A percentile compares a stretch with the other conserved stretches of the same genome.
These are phyloP conservation scores for Suhomyces chickasaworum DNA, from an alignment of 1,139 yeast species.

Conservation along the genomic window DNA sequence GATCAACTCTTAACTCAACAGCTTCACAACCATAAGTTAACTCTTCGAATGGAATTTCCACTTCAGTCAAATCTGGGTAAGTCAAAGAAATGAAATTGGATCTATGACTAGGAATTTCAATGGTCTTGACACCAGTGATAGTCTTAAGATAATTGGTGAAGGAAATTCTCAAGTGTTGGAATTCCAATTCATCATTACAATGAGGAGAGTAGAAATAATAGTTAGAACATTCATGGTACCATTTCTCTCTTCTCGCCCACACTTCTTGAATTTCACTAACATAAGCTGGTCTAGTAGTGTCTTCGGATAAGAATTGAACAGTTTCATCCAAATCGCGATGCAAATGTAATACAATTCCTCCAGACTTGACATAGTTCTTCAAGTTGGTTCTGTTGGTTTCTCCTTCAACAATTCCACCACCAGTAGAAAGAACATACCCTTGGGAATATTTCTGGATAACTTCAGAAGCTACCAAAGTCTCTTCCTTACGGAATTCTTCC, in stretches of 20 bases:
- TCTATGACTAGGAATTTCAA: conserved; percentile 52
- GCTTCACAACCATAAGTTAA: conserved; percentile 74
- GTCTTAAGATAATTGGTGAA: conserved; percentile 60
- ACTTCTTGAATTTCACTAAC: conserved; percentile 76
- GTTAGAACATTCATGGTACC: conserved; percentile 83
- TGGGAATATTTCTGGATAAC: conserved; percentile 48
- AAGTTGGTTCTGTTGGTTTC: conserved; percentile 65
- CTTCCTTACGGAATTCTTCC: conserved; percentile 79
- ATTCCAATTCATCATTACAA: conserved; percentile 58
- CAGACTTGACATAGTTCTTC: conserved; percentile 53
- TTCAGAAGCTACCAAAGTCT: conserved; percentile 59
- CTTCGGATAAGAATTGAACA: conserved; percentile 69
- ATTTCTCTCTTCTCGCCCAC: conserved; percentile 78
- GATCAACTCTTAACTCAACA: conserved; percentile 80
- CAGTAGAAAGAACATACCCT: conserved; percentile 83
- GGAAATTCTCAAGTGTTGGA: conserved; percentile 57
- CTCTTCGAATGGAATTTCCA: conserved; percentile 47
- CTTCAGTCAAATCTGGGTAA: conserved; percentile 53
- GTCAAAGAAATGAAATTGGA: conserved; percentile 78
- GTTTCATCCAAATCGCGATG: conserved; percentile 88
- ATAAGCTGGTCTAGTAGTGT: conserved; percentile 86
- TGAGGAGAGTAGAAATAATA: conserved; percentile 77
- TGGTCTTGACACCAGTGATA: conserved; percentile 59
- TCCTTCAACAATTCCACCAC: conserved; percentile 94
- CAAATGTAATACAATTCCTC: conserved; percentile 82